Evolutionary conservation across 2,329 filamentous ascomycete genomes (phyloP), one percentile per base, ranked within the genome.

Genomic region (Diaporthe caulivora): DNA sequence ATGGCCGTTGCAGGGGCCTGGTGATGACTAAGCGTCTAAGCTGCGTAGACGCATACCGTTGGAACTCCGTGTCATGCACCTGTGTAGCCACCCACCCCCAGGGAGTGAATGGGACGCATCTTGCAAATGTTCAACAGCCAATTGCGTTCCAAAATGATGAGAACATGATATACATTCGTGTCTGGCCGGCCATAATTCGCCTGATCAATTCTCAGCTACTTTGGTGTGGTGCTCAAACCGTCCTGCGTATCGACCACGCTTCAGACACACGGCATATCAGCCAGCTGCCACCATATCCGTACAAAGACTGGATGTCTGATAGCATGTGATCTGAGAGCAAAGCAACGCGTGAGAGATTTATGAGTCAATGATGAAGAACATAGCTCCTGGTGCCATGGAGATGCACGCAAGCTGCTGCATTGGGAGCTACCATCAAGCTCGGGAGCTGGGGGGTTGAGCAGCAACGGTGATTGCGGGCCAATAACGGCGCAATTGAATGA

Each of bases 1-100:
- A 64, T 54, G 68, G 68, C 54, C 70, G 67, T 42, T 51, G 49
- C 65, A 72, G 49, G 73, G 73, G 47, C 54, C 11, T 2, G 7
- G 1, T 31, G 47, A 53, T 71, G 69, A 71, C 69, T 71, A 60
- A 71, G 69, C 69, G 8, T 1, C 1, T 13, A 15, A 21, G 18
- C 15, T 1, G 21, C 9, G 13, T 21, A 15, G 13, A 11, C 37
- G 21, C 17, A 24, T 31, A 53, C 31, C 3, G 13, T 31, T 44
- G 34, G 15, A 55, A 24, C 34, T 29, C 51, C 2, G 57, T 13
- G 42, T 51, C 64, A 68, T 68, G n/a, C 64, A 44, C 21, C 44
- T 7, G 40, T 4, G 40, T 42, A 21, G 29, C n/a, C n/a, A n/a
- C n/a, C n/a, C n/a, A n/a, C 5, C 29, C 24, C 34, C 18, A 65